A percentile compares a stretch with the other conserved stretches of the same genome.
Conservation (phyloP, 345 rosid genomes). For the Draba incana region DNA sequence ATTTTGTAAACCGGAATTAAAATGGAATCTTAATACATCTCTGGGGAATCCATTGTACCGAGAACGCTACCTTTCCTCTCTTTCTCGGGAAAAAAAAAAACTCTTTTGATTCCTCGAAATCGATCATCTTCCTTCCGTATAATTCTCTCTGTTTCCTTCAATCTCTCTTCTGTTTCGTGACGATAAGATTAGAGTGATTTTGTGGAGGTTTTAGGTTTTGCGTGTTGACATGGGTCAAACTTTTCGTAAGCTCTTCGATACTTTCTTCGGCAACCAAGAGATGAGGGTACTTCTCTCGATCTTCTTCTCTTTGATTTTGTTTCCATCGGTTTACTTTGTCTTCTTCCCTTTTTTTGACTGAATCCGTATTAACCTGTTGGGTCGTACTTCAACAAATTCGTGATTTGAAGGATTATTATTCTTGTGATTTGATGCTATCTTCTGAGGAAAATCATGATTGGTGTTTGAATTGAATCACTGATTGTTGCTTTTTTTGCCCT, state of each 20-base stretch:
- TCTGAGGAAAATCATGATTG: neutral
- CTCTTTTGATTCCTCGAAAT: slow-evolving; percentile 3
- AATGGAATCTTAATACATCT: neutral
- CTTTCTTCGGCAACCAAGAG: slow-evolving; percentile 87
- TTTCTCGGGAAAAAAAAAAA: slow-evolving; percentile 10
- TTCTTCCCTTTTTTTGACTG: neutral
- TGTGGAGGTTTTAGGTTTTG: slow-evolving; percentile 15
- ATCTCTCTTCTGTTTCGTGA: neutral
- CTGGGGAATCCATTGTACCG: slow-evolving; percentile 23
- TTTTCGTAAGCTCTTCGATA: slow-evolving; percentile 85
- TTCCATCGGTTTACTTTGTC: neutral
- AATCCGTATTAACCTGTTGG: slow-evolving; percentile 9
- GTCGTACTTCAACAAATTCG: neutral
- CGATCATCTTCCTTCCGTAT: slow-evolving; percentile 14
- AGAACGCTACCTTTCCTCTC: slow-evolving; percentile 35
- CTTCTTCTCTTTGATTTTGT: neutral
- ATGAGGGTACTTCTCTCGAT: slow-evolving; percentile 66
- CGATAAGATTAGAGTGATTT: neutral
- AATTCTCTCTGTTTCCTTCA: slow-evolving; percentile 11
- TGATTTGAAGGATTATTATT: neutral
- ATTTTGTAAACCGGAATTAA: slow-evolving; percentile 8
- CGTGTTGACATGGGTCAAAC: slow-evolving; percentile 71
- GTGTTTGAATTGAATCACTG: neutral
- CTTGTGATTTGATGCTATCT: slow-evolving; percentile 1
- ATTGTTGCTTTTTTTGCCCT: neutral